These are phyloP conservation scores for Penicillium chermesinum DNA, from an alignment of 495 filamentous ascomycete species.

Conservation along the genomic window DNA sequence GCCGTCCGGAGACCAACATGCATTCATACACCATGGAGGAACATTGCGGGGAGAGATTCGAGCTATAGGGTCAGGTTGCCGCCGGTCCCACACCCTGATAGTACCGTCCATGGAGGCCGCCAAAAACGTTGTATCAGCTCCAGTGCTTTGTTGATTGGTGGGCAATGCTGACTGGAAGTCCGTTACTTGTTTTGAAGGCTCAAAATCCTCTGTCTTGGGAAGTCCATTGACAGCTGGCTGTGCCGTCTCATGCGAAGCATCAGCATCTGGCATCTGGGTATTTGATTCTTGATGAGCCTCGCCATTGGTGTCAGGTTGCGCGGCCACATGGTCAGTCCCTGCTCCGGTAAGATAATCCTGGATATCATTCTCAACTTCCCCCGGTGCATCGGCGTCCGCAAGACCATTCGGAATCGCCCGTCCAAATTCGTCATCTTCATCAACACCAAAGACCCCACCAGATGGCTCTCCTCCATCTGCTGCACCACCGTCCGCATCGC, in stretches of 20 bases:
- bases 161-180: slow-evolving; percentile 29
- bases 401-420: slow-evolving; percentile 65
- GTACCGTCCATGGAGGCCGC: slow-evolving; percentile 84
- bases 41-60: slow-evolving; percentile 67
- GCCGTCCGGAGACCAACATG: slow-evolving; percentile 95
- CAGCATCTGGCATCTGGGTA: slow-evolving; percentile 8
- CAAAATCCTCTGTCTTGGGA: slow-evolving; percentile 47
- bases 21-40: slow-evolving; percentile 96
- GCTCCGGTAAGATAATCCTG: slow-evolving; percentile 19
- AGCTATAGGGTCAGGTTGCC: slow-evolving; percentile 70
- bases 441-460: slow-evolving; percentile 59
- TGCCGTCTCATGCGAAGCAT: slow-evolving; percentile 18
- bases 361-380: slow-evolving; percentile 26
- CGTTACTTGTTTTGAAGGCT: slow-evolving; percentile 21
- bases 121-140: slow-evolving; percentile 67
- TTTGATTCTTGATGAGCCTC: slow-evolving; percentile 9
- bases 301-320: slow-evolving; percentile 8
- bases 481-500: slow-evolving; percentile 55
- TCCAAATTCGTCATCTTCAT: slow-evolving; percentile 85
- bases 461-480: slow-evolving; percentile 53
- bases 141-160: slow-evolving; percentile 40
- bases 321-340: slow-evolving; percentile 5
- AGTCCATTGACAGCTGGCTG: slow-evolving; percentile 43
- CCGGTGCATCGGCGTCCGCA: slow-evolving; percentile 32
- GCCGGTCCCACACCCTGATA: slow-evolving; percentile 86